Evolutionary conservation across 2,329 filamentous ascomycete species (phyloP), one percentile per base, ranked within the genome.

Genomic region (Colletotrichum destructivum): DNA sequence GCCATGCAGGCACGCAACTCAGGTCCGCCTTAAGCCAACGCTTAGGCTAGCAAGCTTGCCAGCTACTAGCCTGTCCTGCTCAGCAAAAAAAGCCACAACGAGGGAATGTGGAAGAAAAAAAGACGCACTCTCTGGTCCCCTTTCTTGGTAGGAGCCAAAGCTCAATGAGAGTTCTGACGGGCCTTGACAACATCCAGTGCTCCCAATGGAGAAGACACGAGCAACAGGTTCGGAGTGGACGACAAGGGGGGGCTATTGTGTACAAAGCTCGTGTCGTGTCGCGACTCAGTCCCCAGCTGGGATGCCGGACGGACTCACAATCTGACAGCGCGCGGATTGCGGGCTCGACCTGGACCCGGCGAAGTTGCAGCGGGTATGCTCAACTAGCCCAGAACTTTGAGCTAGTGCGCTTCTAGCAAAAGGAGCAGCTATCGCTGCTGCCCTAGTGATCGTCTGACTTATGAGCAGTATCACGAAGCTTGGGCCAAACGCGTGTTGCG

Each of bases 1-100:
- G 31, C 59, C 66, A 69, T 69, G 65, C 69, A 71, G 65, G 69
- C 67, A 70, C 67, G 67, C 49, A 70, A 70, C 54, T 52, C 47
- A 47, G 57, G 65, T 40, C 56, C 42, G 44, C 66, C 66, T 64
- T 35, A 16, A 64, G 66, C 66, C 44, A 64, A 69, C 66, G 51
- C 42, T 44, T 13, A 57, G 9, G 13, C 31, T 56, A 56, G 54
- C 11, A 40, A 56, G 52, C 60, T 52, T 40, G 12, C 61, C 47
- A 44, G 52, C 64, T 23, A 23, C 62, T 49, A 12, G 15, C 13
- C 13, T 26, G 21, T 31, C 35, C 31, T 40, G 46, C 51, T 26
- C 46, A 55, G 26, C 61, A 26, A 51, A 31, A 40, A 56, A 56
- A n/a, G 23, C 31, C 31, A 13, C 11, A 62, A n/a, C 18, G 38